These are phyloP conservation scores for Madurella fahalii DNA, from an alignment of 2,329 filamentous ascomycete genomes.

Conservation along the genomic window DNA sequence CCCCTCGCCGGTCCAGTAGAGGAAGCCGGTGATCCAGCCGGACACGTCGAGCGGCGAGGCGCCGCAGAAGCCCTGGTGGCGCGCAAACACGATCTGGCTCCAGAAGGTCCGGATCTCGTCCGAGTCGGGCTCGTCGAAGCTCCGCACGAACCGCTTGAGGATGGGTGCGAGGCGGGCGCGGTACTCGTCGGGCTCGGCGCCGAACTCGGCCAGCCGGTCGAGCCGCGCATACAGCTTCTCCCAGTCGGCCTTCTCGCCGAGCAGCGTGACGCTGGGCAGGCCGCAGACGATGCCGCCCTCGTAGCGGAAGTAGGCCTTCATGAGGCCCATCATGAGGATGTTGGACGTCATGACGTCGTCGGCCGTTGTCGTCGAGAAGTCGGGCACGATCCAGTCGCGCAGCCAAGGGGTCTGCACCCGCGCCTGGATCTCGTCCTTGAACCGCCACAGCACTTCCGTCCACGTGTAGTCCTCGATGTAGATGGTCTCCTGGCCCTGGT, in stretches of 20 bases:
- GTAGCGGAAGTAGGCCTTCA: constrained; percentile 39
- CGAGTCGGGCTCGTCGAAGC: constrained; percentile 39
- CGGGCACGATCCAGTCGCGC: constrained; percentile 39
- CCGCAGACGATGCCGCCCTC: constrained; percentile 38
- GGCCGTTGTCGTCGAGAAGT: constrained; percentile 39
- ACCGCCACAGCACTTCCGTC: constrained; percentile 23
- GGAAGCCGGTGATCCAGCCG: constrained; percentile 48
- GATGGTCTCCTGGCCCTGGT: constrained; percentile 41
- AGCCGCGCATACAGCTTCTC: constrained; percentile 37
- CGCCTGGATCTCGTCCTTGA: constrained; percentile 40
- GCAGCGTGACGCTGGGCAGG: constrained; percentile 40
- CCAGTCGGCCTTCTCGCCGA: constrained; percentile 40
- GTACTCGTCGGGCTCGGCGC: constrained; percentile 39
- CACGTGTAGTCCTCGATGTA: constrained; percentile 25
- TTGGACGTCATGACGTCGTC: constrained; percentile 39
- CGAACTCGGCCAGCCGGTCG: constrained; percentile 41
- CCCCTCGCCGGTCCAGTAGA: constrained; percentile 41
- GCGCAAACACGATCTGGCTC: constrained; percentile 38
- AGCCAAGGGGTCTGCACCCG: constrained; percentile 40
- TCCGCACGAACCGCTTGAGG: constrained; percentile 40
- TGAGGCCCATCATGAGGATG: constrained; percentile 43
- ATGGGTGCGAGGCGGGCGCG: constrained; percentile 40
- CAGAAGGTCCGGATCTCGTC: constrained; percentile 39
- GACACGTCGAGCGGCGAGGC: constrained; percentile 36
- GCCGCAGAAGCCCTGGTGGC: constrained; percentile 29